Percentiles rank a stretch among this genome's conserved stretches.
These are phyloP conservation scores for Fusarium robinianum DNA, from an alignment of 2,329 filamentous ascomycete genomes.

Conservation along the genomic window DNA sequence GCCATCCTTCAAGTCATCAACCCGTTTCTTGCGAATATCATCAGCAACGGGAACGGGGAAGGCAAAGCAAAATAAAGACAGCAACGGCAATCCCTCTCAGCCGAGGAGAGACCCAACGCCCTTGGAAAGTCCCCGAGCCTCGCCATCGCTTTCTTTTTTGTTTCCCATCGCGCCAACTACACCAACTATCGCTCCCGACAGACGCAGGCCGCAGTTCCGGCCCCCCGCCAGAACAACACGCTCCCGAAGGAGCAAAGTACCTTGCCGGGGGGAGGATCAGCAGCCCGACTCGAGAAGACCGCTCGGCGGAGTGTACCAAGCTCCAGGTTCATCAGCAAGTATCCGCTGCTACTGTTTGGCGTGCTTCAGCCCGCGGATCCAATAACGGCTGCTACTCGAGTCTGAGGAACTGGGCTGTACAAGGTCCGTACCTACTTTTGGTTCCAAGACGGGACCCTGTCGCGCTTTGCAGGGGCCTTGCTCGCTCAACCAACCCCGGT, in stretches of 20 bases:
- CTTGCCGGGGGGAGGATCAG: too few species aligned
- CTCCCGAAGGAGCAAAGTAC: constrained; percentile 10
- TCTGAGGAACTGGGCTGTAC: constrained; percentile 29
- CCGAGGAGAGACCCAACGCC: too few species aligned
- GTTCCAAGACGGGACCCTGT: constrained; percentile 17
- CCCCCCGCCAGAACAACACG: constrained; percentile 24
- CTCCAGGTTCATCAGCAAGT: constrained; percentile 22
- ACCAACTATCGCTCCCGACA: constrained; percentile 35
- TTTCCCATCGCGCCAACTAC: constrained; percentile 20
- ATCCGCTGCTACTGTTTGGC: constrained; percentile 19
- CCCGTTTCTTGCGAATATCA: too few species aligned
- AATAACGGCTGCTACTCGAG: constrained; percentile 28
- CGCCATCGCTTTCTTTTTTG: constrained; percentile 30
- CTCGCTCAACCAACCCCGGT: constrained; percentile 32
- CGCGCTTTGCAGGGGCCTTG: constrained; percentile 15
- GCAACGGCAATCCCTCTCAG: not conserved
- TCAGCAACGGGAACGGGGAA: too few species aligned
- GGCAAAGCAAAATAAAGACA: too few species aligned
- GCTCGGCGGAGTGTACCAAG: constrained; percentile 26
- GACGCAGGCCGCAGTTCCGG: constrained; percentile 35
- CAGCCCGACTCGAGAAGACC: too few species aligned
- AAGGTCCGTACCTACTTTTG: constrained; percentile 10
- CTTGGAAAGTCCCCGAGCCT: constrained; percentile 13
- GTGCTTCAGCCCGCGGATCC: constrained; percentile 15
- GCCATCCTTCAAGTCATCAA: too few species aligned